phyloP scores from a whole-genome alignment of 768 basidiomycete genomes.

The Zangia roseola region DNA sequence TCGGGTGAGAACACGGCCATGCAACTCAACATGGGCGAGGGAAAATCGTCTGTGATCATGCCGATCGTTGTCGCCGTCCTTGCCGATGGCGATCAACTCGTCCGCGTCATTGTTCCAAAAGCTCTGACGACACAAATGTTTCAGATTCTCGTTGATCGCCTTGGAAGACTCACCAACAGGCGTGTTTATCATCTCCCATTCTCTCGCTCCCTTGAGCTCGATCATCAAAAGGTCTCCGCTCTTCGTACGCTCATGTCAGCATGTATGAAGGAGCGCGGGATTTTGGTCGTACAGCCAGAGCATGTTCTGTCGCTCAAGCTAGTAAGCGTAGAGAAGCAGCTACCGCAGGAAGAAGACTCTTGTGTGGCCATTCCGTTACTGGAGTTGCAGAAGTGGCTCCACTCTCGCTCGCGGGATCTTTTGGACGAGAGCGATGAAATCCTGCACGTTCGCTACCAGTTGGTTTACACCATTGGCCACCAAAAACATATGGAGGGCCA shows the following conservation, averaged over 20 bases:
- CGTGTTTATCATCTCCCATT: constrained; percentile 52
- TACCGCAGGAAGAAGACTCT: not conserved
- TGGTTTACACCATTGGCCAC: constrained; percentile 36
- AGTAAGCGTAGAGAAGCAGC: constrained; percentile 41
- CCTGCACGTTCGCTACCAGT: constrained; percentile 36
- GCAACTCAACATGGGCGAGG: constrained; percentile 28
- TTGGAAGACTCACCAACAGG: constrained; percentile 45
- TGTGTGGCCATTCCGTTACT: constrained; percentile 22
- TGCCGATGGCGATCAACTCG: constrained; percentile 28
- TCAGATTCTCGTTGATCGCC: constrained; percentile 40
- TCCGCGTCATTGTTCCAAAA: constrained; percentile 43
- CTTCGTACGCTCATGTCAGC: constrained; percentile 36
- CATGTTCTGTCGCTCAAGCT: constrained; percentile 52
- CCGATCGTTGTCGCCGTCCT: constrained; percentile 25
- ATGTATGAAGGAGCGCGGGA: constrained; percentile 39
- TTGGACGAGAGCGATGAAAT: constrained; percentile 33
- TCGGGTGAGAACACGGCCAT: constrained; percentile 34
- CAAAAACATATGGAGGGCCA: constrained; percentile 28
- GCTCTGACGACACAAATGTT: constrained; percentile 48
- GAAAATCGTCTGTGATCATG: constrained; percentile 11
- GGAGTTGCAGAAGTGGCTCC: constrained; percentile 25
- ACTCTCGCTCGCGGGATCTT: constrained; percentile 26
- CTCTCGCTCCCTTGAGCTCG: constrained; percentile 37
- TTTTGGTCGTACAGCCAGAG: constrained; percentile 53
- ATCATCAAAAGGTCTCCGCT: constrained; percentile 8